These are phyloP conservation scores for Cordyceps cateniannulata DNA, from an alignment of 2,329 filamentous ascomycete species.

Conservation along the genomic window DNA sequence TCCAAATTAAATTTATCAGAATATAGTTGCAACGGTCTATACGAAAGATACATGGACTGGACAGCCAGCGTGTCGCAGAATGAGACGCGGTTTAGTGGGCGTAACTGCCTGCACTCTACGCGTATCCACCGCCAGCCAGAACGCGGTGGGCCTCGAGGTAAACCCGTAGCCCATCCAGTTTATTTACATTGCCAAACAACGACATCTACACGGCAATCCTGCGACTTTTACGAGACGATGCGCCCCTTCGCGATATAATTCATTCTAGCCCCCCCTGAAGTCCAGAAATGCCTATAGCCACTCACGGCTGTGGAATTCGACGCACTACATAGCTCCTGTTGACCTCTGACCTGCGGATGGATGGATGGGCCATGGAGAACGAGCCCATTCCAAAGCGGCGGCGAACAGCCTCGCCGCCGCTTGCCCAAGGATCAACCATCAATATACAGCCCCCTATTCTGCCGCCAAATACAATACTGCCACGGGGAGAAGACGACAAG, in stretches of 20 bases:
- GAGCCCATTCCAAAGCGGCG: slow-evolving; percentile 55
- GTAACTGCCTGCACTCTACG: background rate
- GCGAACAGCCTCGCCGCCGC: slow-evolving; percentile 40
- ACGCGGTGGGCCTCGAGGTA: slow-evolving; percentile 4
- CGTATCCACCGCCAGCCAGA: background rate
- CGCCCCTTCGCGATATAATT: background rate
- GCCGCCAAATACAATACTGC: slow-evolving; percentile 18
- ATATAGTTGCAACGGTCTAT: background rate
- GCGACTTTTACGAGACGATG: background rate
- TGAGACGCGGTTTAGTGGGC: background rate
- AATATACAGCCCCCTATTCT: background rate
- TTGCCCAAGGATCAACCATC: slow-evolving; percentile 15
- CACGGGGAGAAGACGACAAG: slow-evolving; percentile 38
- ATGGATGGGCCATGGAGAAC: slow-evolving; percentile 21
- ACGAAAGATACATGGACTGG: background rate
- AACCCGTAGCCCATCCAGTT: background rate
- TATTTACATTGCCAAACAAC: slow-evolving; percentile 7
- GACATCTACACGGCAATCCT: background rate
- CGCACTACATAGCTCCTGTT: background rate
- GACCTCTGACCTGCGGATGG: background rate
- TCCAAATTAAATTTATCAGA: background rate
- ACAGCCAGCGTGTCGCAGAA: background rate
- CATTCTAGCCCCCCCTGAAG: too few relatives aligned
- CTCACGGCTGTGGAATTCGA: background rate
- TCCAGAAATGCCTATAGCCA: background rate